A percentile compares a stretch with the other conserved stretches of the same genome.
phyloP scores from a whole-genome alignment of 2,329 filamentous ascomycete species.

The Fusarium tanahbumbuense region DNA sequence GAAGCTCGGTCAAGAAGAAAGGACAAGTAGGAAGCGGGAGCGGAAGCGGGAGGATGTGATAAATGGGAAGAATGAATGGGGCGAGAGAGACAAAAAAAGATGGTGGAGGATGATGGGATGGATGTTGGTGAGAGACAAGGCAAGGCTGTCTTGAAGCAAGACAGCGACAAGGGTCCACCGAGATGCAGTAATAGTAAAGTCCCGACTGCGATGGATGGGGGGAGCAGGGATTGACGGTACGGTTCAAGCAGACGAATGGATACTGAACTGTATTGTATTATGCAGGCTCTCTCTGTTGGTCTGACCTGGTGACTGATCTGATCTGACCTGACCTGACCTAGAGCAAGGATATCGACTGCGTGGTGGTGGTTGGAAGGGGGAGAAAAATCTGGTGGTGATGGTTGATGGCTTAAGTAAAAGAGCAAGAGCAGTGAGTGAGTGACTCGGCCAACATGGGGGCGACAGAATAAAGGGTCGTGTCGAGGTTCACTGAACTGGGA shows the following conservation, averaged over 20 bases:
- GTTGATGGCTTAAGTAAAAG: neutral
- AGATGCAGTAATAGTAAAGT: constrained; percentile 32
- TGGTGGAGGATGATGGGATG: constrained; percentile 34
- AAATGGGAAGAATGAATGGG: constrained; percentile 35
- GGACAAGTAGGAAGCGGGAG: constrained; percentile 28
- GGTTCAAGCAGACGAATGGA: neutral
- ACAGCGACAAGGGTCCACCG: constrained; percentile 32
- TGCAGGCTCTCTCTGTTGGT: neutral
- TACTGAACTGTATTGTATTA: constrained; percentile 5
- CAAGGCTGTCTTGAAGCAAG: constrained; percentile 22
- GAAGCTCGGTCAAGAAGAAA: constrained; percentile 45
- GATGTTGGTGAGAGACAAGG: constrained; percentile 35
- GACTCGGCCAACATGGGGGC: constrained; percentile 15
- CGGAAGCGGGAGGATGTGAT: constrained; percentile 4
- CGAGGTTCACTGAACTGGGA: constrained; percentile 1
- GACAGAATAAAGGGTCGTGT: constrained; percentile 37
- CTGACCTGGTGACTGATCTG: neutral
- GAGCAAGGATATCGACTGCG: neutral
- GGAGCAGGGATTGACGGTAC: constrained; percentile 17
- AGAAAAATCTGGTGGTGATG: constrained; percentile 27
- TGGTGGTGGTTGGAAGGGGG: neutral
- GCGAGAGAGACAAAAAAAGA: constrained; percentile 35
- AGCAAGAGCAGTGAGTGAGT: neutral
- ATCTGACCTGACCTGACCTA: neutral
- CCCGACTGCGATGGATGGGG: constrained; percentile 12